Evolutionary conservation across 805 yeast genomes (phyloP).

Genomic region (Yamadazyma endophytica): DNA sequence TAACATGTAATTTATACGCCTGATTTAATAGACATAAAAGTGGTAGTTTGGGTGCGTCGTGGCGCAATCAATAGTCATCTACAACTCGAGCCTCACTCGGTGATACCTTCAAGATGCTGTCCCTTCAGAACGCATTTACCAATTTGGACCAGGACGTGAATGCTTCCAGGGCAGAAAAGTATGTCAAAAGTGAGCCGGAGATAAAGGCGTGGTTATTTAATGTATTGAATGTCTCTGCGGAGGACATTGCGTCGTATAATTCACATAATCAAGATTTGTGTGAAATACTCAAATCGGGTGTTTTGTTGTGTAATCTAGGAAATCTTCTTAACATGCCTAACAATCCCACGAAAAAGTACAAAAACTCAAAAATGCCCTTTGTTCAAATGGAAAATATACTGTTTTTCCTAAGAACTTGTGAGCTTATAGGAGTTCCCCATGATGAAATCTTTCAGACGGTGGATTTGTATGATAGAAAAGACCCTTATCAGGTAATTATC

Average conservation of each 20-base stretch:
- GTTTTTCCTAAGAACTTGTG: constrained; percentile 60
- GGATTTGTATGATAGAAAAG: constrained; percentile 68
- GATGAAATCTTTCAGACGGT: constrained; percentile 78
- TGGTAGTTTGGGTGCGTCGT: too few species aligned
- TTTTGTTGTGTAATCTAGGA: constrained; percentile 32
- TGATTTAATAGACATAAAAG: background rate
- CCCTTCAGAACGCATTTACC: constrained; percentile 32
- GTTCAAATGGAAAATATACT: constrained; percentile 80
- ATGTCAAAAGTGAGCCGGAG: constrained; percentile 33
- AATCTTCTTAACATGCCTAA: constrained; percentile 18
- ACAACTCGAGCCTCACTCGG: too few species aligned
- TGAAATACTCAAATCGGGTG: constrained; percentile 59
- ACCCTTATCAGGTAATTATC: constrained; percentile 75
- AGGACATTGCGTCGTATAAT: constrained; percentile 15
- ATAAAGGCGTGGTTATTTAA: constrained; percentile 54
- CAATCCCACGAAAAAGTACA: constrained; percentile 42
- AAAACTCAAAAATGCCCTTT: constrained; percentile 69
- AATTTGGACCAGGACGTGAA: constrained; percentile 63
- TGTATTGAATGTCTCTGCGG: constrained; percentile 17
- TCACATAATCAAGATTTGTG: constrained; percentile 40
- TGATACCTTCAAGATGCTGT: too few species aligned
- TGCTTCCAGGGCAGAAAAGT: constrained; percentile 49
- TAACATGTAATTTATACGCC: too few species aligned
- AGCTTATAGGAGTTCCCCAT: constrained; percentile 65
- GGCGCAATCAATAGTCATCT: too few species aligned